A percentile compares a stretch with the other conserved stretches of the same genome.
phyloP scores from a whole-genome alignment of 441 rosid genomes.

The Populus trichocarpa region DNA sequence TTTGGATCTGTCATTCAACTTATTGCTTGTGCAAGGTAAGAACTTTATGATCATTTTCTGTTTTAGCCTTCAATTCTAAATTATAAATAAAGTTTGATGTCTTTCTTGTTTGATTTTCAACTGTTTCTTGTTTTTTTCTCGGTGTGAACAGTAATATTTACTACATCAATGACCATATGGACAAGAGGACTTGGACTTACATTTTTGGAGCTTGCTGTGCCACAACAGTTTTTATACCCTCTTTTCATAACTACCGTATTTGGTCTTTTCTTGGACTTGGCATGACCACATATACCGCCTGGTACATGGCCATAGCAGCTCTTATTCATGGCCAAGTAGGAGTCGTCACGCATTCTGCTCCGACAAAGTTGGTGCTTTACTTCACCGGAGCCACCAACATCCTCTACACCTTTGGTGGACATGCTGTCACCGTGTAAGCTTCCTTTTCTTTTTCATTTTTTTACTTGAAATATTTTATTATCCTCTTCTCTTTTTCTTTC shows the following conservation, averaged over 20 bases:
- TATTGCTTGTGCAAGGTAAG: slow-evolving; percentile 93
- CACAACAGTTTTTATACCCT: slow-evolving; percentile 92
- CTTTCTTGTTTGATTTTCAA: not conserved
- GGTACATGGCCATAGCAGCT: slow-evolving; percentile 91
- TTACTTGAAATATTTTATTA: not conserved
- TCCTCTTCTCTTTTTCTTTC: not conserved
- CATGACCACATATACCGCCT: slow-evolving; percentile 98
- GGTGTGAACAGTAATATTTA: slow-evolving; percentile 74
- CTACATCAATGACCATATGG: slow-evolving; percentile 89
- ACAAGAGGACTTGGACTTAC: slow-evolving; percentile 98
- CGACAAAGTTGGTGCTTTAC: slow-evolving; percentile 79
- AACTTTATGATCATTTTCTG: not conserved
- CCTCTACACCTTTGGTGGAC: slow-evolving; percentile 95
- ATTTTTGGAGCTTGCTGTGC: slow-evolving; percentile 99
- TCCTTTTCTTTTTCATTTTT: not conserved
- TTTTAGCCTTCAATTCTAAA: not conserved
- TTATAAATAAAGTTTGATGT: not conserved
- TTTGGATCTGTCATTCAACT: slow-evolving; percentile 98
- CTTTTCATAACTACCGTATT: slow-evolving; percentile 94
- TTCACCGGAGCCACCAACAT: slow-evolving; percentile 99
- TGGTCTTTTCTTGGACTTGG: slow-evolving; percentile 98
- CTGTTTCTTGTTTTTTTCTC: not conserved
- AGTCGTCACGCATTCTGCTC: slow-evolving; percentile 64
- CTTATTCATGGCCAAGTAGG: slow-evolving; percentile 70
- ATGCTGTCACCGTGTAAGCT: slow-evolving; percentile 97